Evolutionary conservation across 2,329 filamentous ascomycete species (phyloP).

Genomic region (Verticillium klebahnii): DNA sequence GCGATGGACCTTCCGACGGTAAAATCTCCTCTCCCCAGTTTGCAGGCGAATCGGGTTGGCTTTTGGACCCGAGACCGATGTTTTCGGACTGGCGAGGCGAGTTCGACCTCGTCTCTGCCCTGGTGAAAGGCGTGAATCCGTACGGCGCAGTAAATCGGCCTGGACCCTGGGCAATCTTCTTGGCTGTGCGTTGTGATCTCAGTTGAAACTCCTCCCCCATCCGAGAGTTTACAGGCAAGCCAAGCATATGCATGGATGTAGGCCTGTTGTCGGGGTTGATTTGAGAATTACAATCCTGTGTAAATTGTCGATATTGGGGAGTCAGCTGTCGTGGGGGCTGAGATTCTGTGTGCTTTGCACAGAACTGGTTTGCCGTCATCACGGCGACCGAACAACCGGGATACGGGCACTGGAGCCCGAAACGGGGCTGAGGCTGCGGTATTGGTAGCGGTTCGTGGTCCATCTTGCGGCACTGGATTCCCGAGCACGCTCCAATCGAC

Average conservation of each 20-base stretch:
- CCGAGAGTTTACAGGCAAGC: not conserved
- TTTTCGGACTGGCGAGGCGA: not conserved
- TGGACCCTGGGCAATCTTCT: not conserved
- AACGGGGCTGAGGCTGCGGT: not conserved
- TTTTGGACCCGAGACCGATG: not conserved
- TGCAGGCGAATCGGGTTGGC: no score
- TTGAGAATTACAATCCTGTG: no score
- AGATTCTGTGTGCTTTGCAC: not conserved
- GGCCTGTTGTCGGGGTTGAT: not conserved
- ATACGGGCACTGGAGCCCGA: not conserved
- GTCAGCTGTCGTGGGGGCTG: not conserved
- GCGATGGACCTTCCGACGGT: not conserved
- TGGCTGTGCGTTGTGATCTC: not conserved
- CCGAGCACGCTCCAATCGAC: not conserved
- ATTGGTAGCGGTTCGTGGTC: not conserved
- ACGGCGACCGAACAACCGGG: not conserved
- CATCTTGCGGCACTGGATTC: not conserved
- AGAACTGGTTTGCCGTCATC: not conserved
- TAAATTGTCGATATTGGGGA: no score
- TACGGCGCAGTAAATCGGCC: not conserved
- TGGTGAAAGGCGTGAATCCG: not conserved
- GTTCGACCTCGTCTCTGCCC: not conserved
- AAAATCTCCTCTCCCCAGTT: not conserved
- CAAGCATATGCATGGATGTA: not conserved
- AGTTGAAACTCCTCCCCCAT: not conserved